phyloP scores from a whole-genome alignment of 176 grass and related monocot genomes.

The Carex myosuroides region DNA sequence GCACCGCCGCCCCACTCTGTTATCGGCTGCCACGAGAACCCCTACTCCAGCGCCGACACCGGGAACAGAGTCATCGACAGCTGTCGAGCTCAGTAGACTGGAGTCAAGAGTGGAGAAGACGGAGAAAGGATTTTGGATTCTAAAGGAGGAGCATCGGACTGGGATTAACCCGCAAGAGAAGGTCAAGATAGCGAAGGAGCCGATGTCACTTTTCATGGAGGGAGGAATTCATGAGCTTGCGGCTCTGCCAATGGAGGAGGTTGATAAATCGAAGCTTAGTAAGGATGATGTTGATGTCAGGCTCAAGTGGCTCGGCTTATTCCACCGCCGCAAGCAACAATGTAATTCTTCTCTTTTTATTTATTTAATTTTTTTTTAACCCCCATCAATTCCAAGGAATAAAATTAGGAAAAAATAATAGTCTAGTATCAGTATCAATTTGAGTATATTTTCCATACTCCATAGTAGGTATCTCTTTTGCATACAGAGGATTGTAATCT shows the following conservation, averaged over 20 bases:
- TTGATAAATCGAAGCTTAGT: conserved; percentile 54
- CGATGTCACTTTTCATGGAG: conserved; percentile 72
- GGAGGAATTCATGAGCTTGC: conserved; percentile 64
- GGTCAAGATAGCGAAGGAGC: conserved; percentile 88
- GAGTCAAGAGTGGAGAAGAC: conserved; percentile 65
- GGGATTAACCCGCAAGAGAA: conserved; percentile 92
- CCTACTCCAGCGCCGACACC: not conserved
- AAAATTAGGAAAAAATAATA: not conserved
- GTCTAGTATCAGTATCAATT: too few species aligned
- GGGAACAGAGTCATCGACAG: not conserved
- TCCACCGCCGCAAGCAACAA: conserved; percentile 95
- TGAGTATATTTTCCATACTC: not conserved
- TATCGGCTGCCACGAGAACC: not conserved
- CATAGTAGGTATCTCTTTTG: not conserved
- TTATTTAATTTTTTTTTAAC: not conserved
- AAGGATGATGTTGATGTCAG: conserved; percentile 88
- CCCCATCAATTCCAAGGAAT: not conserved
- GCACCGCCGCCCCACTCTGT: not conserved
- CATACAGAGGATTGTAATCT: not conserved
- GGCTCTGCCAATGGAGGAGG: conserved; percentile 49
- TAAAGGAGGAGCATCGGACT: conserved; percentile 73
- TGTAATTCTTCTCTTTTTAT: conserved; percentile 31
- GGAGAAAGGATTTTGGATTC: conserved; percentile 58
- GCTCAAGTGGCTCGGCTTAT: conserved; percentile 96
- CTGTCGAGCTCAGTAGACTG: conserved; percentile 30